Evolutionary conservation across 495 filamentous ascomycete species (phyloP).

Genomic region (Margaritispora aquatica): DNA sequence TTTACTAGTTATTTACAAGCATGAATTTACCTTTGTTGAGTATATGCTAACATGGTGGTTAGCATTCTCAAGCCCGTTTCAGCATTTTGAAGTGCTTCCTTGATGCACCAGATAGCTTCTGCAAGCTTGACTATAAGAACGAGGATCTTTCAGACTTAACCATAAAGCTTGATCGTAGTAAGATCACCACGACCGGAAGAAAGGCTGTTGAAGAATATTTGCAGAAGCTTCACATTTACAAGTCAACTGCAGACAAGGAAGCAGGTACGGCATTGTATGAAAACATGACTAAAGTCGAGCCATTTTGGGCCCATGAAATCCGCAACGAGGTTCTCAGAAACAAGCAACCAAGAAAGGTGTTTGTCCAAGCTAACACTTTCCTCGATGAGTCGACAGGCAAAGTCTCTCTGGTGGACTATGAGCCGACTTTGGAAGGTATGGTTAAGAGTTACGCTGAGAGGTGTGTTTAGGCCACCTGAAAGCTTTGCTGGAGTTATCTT

Average conservation of each 20-base stretch:
- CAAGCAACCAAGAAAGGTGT: constrained; percentile 91
- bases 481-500: too few species aligned
- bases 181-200: constrained; percentile 60
- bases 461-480: constrained; percentile 46
- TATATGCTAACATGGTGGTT: too few species aligned
- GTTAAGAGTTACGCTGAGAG: constrained; percentile 89
- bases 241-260: constrained; percentile 80
- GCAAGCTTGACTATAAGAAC: constrained; percentile 65
- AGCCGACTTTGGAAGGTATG: constrained; percentile 75
- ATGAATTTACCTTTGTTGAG: too few species aligned
- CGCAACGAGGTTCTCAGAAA: constrained; percentile 73
- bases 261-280: constrained; percentile 70
- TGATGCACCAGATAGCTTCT: constrained; percentile 74
- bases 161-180: constrained; percentile 72
- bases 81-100: constrained; percentile 86
- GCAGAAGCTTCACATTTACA: constrained; percentile 88
- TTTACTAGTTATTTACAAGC: too few species aligned
- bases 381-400: constrained; percentile 48
- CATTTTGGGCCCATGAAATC: constrained; percentile 73
- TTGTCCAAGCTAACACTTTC: constrained; percentile 90
- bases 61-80: constrained; percentile 94
- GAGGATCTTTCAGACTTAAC: constrained; percentile 75
- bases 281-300: constrained; percentile 71
- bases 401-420: constrained; percentile 84
- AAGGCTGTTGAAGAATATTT: constrained; percentile 84